Evolutionary conservation across 306 rosid species (phyloP).

Genomic region (Cucumis melo): DNA sequence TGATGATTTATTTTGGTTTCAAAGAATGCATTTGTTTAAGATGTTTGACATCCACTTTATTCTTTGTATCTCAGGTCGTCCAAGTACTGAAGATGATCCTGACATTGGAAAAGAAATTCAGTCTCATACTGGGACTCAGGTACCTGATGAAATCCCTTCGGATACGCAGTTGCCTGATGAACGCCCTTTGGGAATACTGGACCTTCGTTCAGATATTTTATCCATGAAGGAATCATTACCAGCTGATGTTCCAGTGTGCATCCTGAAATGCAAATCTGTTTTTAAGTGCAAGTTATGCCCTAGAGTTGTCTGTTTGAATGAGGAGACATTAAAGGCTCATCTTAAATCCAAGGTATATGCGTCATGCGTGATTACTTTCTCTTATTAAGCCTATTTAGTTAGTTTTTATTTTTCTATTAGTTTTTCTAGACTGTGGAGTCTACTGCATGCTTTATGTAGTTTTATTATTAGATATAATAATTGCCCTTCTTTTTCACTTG

Average conservation of each 20-base stretch:
- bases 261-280: constrained; percentile 60
- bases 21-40: not conserved
- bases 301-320: constrained; percentile 66
- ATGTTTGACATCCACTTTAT: constrained; percentile 2
- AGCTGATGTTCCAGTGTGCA: constrained; percentile 21
- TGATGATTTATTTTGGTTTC: not conserved
- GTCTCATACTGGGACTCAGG: constrained; percentile 7
- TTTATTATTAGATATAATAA: not conserved
- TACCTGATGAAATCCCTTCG: constrained; percentile 20
- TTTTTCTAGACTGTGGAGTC: not conserved
- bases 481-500: not conserved
- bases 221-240: constrained; percentile 18
- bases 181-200: constrained; percentile 16
- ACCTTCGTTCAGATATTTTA: constrained; percentile 13
- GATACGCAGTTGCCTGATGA: constrained; percentile 16
- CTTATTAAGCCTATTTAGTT: not conserved
- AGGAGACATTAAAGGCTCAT: constrained; percentile 65
- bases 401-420: too few relatives aligned
- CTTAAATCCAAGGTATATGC: constrained; percentile 56
- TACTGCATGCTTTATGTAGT: not conserved
- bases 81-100: constrained; percentile 38
- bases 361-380: not conserved
- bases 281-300: constrained; percentile 92
- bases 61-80: constrained; percentile 24
- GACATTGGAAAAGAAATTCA: constrained; percentile 23